phyloP scores from a whole-genome alignment of 1,139 yeast genomes.

The Candida sp. region DNA sequence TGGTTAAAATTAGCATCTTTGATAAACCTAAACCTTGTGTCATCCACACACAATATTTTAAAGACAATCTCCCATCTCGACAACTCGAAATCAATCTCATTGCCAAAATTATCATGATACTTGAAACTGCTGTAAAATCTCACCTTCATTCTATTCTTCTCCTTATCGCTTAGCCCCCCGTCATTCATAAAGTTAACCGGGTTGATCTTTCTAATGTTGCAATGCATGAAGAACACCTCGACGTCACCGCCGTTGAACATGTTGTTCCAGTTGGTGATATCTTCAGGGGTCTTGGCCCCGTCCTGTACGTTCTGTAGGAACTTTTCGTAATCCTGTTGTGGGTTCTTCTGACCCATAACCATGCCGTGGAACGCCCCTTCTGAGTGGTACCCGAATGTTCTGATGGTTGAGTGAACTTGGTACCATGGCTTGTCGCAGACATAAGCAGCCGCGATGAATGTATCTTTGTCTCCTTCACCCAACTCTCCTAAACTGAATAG shows the following conservation, averaged over 20 bases:
- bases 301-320: conserved; percentile 8
- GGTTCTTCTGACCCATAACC: conserved; percentile 36
- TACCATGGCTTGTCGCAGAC: conserved; percentile 42
- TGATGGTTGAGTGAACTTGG: conserved; percentile 42
- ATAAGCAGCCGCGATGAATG: conserved; percentile 60
- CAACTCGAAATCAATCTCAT: conserved; percentile 27
- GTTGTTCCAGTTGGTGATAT: conserved; percentile 12
- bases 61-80: conserved; percentile 29
- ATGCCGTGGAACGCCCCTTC: conserved; percentile 25
- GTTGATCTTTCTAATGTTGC: conserved; percentile 14
- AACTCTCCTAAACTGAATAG: conserved; percentile 59
- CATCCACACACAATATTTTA: conserved; percentile 23
- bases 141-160: conserved; percentile 12
- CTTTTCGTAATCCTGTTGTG: conserved; percentile 23
- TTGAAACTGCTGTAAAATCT: conserved; percentile 13
- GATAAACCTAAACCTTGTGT: conserved; percentile 23
- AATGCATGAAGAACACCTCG: conserved; percentile 16
- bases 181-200: conserved; percentile 10
- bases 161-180: conserved; percentile 7
- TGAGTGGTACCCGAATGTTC: conserved; percentile 27
- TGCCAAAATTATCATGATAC: conserved; percentile 1
- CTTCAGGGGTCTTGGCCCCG: conserved; percentile 13
- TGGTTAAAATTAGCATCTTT: conserved; percentile 16
- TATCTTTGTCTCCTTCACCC: conserved; percentile 74
- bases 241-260: conserved; percentile 17